Conservation (phyloP, 2,329 filamentous ascomycete species). For the Pestalotiopsis fici region DNA sequence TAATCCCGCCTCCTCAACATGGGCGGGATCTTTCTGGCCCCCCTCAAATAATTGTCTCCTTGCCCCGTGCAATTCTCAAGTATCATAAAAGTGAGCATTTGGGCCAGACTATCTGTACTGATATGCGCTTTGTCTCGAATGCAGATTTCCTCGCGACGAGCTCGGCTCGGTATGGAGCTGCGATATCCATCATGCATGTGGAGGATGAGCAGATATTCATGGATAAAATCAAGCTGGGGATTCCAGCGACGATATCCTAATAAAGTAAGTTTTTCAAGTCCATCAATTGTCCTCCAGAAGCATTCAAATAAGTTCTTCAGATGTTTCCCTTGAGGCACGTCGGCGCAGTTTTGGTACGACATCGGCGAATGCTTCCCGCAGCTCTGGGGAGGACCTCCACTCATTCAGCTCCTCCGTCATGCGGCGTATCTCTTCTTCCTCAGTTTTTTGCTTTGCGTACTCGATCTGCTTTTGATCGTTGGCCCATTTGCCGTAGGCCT, state of each 20-base stretch:
- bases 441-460: neutral
- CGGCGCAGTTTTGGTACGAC: neutral
- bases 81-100: neutral
- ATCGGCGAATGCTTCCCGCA: neutral
- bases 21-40: neutral
- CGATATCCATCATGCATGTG: neutral
- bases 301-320: neutral
- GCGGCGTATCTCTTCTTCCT: slow-evolving; percentile 7
- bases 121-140: neutral
- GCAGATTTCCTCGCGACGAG: neutral
- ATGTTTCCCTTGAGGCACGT: neutral
- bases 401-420: slow-evolving; percentile 10
- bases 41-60: neutral
- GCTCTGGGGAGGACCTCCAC: neutral
- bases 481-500: slow-evolving; percentile 1
- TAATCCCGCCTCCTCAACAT: neutral
- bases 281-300: neutral
- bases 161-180: neutral
- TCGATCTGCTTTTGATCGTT: slow-evolving; percentile 1
- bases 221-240: neutral
- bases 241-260: neutral
- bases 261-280: neutral
- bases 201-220: neutral
- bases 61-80: neutral
- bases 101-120: neutral